Percentiles rank a stretch among this genome's conserved stretches.
phyloP scores from a whole-genome alignment of 768 basidiomycete species.

The Tulasnella sp. region DNA sequence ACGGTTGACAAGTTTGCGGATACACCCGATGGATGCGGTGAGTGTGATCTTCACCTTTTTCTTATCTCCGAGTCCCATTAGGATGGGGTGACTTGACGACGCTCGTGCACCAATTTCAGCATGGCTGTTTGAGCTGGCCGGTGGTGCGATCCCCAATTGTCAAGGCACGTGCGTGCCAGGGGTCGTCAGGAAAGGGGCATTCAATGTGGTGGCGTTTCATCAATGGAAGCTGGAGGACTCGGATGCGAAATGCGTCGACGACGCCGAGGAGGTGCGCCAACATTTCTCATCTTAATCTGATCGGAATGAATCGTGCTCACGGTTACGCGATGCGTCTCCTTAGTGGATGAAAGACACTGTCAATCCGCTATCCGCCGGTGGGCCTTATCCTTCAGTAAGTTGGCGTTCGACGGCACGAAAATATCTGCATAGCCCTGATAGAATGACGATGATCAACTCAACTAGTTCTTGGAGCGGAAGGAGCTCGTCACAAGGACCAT shows the following conservation, averaged over 20 bases:
- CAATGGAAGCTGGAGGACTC: constrained; percentile 83
- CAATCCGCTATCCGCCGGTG: constrained; percentile 59
- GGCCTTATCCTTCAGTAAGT: constrained; percentile 75
- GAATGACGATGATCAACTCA: neutral
- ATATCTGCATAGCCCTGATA: neutral
- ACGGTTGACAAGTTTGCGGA: constrained; percentile 73
- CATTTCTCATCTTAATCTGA: neutral
- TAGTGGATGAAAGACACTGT: constrained; percentile 76
- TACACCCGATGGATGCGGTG: constrained; percentile 86
- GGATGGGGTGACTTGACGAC: neutral
- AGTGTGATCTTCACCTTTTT: constrained; percentile 28
- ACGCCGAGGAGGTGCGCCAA: constrained; percentile 62
- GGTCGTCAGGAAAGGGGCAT: constrained; percentile 64
- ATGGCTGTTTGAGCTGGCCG: constrained; percentile 87
- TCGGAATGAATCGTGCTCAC: neutral
- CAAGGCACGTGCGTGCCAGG: constrained; percentile 62
- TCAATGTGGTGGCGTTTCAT: constrained; percentile 81
- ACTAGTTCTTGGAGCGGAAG: neutral
- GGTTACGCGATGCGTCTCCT: constrained; percentile 17
- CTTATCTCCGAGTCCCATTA: no score
- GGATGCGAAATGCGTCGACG: constrained; percentile 67
- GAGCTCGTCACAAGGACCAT: constrained; percentile 1
- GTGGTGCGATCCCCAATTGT: constrained; percentile 63
- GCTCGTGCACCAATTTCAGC: constrained; percentile 36
- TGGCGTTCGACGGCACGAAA: constrained; percentile 31